These are phyloP conservation scores for Saturnispora mendoncae DNA, from an alignment of 805 yeast species.

Conservation along the genomic window DNA sequence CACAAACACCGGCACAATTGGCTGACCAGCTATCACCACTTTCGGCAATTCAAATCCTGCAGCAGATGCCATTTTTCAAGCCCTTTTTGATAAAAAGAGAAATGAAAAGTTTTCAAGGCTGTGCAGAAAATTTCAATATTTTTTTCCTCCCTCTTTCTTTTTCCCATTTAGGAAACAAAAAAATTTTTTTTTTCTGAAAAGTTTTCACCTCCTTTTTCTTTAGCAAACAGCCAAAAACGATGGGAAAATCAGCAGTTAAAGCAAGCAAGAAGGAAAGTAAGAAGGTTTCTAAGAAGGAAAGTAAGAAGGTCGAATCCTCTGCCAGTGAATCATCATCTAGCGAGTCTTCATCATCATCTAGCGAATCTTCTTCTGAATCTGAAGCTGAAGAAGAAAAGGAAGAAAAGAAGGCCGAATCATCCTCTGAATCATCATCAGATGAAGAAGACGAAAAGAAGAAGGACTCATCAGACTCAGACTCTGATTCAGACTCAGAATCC, in stretches of 20 bases:
- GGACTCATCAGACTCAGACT: conserved; percentile 18
- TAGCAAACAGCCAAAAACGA: conserved; percentile 10
- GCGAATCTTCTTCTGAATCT: conserved; percentile 25
- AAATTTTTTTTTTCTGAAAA: conserved; percentile 1
- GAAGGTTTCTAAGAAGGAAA: conserved; percentile 19
- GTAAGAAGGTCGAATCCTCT: conserved; percentile 20
- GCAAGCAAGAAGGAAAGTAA: conserved; percentile 20
- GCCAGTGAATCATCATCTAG: conserved; percentile 17
- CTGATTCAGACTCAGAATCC: conserved; percentile 18
- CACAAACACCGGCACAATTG: conserved; percentile 48
- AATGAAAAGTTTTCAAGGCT: conserved; percentile 1
- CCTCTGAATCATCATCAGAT: conserved; percentile 24
- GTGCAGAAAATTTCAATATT: too few species aligned
- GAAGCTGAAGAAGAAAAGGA: conserved; percentile 20
- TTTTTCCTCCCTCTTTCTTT: conserved; percentile 9
- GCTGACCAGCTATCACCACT: conserved; percentile 72
- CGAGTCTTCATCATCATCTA: conserved; percentile 8
- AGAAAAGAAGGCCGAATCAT: conserved; percentile 13
- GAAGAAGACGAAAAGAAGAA: conserved; percentile 16
- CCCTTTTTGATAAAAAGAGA: background rate
- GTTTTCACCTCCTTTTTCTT: conserved; percentile 6
- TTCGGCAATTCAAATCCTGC: conserved; percentile 29
- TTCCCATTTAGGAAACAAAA: conserved; percentile 6
- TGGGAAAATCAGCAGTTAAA: conserved; percentile 26
- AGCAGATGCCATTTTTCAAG: too few species aligned